phyloP scores from a whole-genome alignment of 805 yeast species.

The Wickerhamomyces canadensis region DNA sequence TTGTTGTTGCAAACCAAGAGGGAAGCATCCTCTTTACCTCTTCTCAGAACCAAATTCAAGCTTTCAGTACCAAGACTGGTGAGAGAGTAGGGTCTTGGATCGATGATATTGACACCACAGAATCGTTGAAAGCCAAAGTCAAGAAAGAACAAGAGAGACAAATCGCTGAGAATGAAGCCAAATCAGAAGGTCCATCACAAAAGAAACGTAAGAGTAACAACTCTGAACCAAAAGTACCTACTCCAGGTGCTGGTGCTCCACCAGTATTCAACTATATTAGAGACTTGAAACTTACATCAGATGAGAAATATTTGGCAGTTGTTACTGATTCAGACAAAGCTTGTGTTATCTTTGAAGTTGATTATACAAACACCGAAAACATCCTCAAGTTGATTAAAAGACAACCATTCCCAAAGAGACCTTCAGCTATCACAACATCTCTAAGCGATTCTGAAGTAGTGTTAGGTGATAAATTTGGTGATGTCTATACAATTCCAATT shows the following conservation, averaged over 20 bases:
- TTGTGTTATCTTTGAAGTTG: constrained; percentile 50
- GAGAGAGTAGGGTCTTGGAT: constrained; percentile 53
- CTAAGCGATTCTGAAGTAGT: constrained; percentile 52
- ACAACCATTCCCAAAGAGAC: constrained; percentile 85
- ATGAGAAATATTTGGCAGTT: constrained; percentile 52
- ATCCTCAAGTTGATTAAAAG: constrained; percentile 53
- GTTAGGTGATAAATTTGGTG: constrained; percentile 95
- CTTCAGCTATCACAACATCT: constrained; percentile 76
- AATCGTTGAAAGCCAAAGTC: constrained; percentile 42
- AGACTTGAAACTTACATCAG: constrained; percentile 46
- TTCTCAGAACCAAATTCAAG: constrained; percentile 54
- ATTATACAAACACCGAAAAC: constrained; percentile 25
- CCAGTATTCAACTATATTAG: constrained; percentile 64
- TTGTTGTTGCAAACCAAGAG: constrained; percentile 37
- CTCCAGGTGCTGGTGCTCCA: constrained; percentile 67
- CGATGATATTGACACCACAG: constrained; percentile 49
- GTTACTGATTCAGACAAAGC: constrained; percentile 85
- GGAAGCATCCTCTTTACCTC: constrained; percentile 50
- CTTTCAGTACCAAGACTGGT: constrained; percentile 37
- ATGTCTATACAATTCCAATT: constrained; percentile 64
- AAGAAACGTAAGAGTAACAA: constrained; percentile 32
- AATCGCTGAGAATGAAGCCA: constrained; percentile 1
- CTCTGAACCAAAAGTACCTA: constrained; percentile 47
- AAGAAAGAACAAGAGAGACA: constrained; percentile 28
- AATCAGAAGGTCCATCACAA: constrained; percentile 15